Percentiles rank a stretch among this genome's conserved stretches.
Evolutionary conservation across 371 early-diverging fungal genomes (phyloP).

Genomic region (Lichtheimia ornata): DNA sequence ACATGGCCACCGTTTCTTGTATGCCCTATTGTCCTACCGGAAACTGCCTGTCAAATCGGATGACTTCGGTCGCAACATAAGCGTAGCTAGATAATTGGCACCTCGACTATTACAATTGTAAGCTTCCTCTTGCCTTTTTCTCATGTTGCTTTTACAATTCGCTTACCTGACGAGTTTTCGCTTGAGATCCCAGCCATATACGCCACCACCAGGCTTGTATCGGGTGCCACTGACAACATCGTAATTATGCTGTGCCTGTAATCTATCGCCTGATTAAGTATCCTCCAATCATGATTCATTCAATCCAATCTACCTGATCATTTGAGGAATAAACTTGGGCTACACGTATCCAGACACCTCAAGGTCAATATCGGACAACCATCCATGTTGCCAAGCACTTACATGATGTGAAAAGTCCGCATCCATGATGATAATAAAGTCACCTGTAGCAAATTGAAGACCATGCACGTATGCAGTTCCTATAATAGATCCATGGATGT

Average conservation of each 20-base stretch:
- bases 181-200: constrained; percentile 98
- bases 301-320: constrained; percentile 63
- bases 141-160: too few species aligned
- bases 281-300: background rate
- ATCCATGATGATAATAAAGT: constrained; percentile 98
- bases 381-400: constrained; percentile 14
- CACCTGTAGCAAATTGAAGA: constrained; percentile 90
- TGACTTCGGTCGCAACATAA: constrained; percentile 88
- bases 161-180: constrained; percentile 90
- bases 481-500: constrained; percentile 8
- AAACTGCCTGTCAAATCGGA: constrained; percentile 98
- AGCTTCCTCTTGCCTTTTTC: too few species aligned
- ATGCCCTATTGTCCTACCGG: constrained; percentile 48
- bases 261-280: constrained; percentile 28
- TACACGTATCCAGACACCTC: constrained; percentile 28
- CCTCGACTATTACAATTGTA: constrained; percentile 69
- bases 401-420: constrained; percentile 99
- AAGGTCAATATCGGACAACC: background rate
- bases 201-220: constrained; percentile 85
- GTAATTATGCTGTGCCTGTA: constrained; percentile 81
- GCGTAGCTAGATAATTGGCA: constrained; percentile 96
- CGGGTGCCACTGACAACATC: constrained; percentile 98
- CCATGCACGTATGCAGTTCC: constrained; percentile 98
- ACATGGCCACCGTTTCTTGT: background rate
- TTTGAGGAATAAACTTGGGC: constrained; percentile 97